These are phyloP conservation scores for Neophaeococcomyces mojaviensis DNA, from an alignment of 2,329 filamentous ascomycete species.

Conservation along the genomic window DNA sequence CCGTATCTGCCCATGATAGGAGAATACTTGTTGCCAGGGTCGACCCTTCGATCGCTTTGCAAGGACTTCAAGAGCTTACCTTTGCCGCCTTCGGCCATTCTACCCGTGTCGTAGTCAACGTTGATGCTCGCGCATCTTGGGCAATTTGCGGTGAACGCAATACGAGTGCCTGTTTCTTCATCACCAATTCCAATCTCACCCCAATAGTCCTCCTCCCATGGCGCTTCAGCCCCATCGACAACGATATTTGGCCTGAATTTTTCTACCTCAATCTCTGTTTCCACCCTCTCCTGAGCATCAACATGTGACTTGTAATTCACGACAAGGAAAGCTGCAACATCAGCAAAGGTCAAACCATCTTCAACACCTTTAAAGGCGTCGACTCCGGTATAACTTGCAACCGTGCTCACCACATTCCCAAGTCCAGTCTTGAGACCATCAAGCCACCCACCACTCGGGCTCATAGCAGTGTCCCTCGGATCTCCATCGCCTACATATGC, in stretches of 20 bases:
- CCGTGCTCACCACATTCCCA: conserved; percentile 14
- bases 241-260: conserved; percentile 71
- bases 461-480: background rate
- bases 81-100: conserved; percentile 47
- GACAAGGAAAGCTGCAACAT: conserved; percentile 68
- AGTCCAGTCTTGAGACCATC: conserved; percentile 8
- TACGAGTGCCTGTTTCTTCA: conserved; percentile 23
- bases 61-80: conserved; percentile 62
- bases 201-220: conserved; percentile 70
- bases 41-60: conserved; percentile 62
- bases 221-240: conserved; percentile 47
- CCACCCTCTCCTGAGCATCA: conserved; percentile 42
- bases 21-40: conserved; percentile 58
- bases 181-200: conserved; percentile 46
- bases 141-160: conserved; percentile 63
- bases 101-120: conserved; percentile 62
- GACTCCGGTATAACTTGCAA: background rate
- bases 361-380: conserved; percentile 26
- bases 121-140: conserved; percentile 62
- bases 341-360: conserved; percentile 60
- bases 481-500: background rate
- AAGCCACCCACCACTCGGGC: conserved; percentile 11
- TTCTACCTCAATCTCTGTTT: conserved; percentile 51
- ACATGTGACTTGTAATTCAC: conserved; percentile 62
- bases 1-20: conserved; percentile 69